Conservation (phyloP, 2,329 filamentous ascomycete species). For the Aspergillus sclerotialis region DNA sequence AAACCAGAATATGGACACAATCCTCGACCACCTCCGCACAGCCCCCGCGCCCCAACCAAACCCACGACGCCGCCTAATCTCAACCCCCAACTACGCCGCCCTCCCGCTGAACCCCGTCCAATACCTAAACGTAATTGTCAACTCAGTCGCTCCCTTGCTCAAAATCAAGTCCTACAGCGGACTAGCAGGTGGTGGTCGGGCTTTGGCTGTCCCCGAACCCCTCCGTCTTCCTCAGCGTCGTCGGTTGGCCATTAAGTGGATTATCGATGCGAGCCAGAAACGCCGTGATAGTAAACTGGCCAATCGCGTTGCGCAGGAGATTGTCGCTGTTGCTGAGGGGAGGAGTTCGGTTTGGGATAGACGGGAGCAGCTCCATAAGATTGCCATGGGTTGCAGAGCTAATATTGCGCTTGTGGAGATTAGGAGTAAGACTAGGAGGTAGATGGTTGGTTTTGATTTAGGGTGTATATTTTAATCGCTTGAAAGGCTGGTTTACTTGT, state of each 20-base stretch:
- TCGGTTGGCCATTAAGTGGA: constrained; percentile 77
- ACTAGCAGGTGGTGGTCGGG: constrained; percentile 75
- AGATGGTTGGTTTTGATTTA: not conserved
- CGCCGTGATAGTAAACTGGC: constrained; percentile 68
- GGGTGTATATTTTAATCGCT: not conserved
- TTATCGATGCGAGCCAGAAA: constrained; percentile 75
- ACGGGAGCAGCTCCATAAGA: constrained; percentile 70
- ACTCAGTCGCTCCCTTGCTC: constrained; percentile 85
- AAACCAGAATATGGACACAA: constrained; percentile 79
- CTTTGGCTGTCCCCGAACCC: constrained; percentile 76
- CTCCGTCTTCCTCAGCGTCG: constrained; percentile 68
- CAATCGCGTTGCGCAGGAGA: constrained; percentile 72
- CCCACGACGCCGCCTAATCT: constrained; percentile 51
- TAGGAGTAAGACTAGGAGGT: not conserved
- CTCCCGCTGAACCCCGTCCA: constrained; percentile 83
- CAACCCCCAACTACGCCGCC: constrained; percentile 69
- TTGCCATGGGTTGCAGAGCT: constrained; percentile 68
- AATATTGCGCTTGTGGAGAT: constrained; percentile 47
- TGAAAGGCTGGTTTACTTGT: not conserved
- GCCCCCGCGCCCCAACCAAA: constrained; percentile 70
- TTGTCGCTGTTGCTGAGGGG: constrained; percentile 82
- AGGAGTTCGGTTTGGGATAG: constrained; percentile 77
- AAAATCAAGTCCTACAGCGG: constrained; percentile 70
- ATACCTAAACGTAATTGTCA: constrained; percentile 84
- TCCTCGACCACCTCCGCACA: constrained; percentile 78